Percentiles rank a stretch among this genome's conserved stretches.
Evolutionary conservation across 495 filamentous ascomycete species (phyloP).

Genomic region (Penicillium diatomitis): DNA sequence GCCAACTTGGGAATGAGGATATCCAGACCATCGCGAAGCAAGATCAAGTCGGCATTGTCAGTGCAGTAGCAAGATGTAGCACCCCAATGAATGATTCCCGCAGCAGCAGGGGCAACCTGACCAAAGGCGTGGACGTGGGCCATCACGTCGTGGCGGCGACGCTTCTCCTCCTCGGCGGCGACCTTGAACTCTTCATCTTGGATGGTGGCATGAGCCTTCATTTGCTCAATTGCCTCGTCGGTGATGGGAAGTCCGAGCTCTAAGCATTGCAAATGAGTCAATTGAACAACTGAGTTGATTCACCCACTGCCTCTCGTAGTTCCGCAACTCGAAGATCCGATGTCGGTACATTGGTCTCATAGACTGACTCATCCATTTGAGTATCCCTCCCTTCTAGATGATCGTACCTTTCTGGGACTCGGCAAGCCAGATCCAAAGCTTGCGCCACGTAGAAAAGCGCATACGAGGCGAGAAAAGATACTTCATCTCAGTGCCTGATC

Average conservation of each 20-base stretch:
- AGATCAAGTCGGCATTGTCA: conserved; percentile 85
- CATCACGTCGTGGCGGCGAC: conserved; percentile 62
- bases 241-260: conserved; percentile 50
- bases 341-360: conserved; percentile 3
- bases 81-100: conserved; percentile 80
- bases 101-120: conserved; percentile 66
- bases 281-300: conserved; percentile 9
- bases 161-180: conserved; percentile 72
- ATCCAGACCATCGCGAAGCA: conserved; percentile 65
- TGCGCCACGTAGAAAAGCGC: conserved; percentile 67
- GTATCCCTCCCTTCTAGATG: not conserved
- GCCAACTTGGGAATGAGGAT: conserved; percentile 80
- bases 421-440: conserved; percentile 78
- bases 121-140: conserved; percentile 69
- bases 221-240: conserved; percentile 63
- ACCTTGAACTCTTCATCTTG: conserved; percentile 72
- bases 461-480: conserved; percentile 61
- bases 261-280: conserved; percentile 21
- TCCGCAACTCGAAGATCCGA: conserved; percentile 1
- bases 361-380: not conserved
- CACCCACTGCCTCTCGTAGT: conserved; percentile 1
- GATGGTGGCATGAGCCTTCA: conserved; percentile 61
- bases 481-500: conserved; percentile 39
- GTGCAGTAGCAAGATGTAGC: conserved; percentile 60
- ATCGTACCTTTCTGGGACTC: conserved; percentile 61